These are phyloP conservation scores for Buxus sempervirens DNA, from an alignment of 164 flowering plant genomes.

Conservation along the genomic window DNA sequence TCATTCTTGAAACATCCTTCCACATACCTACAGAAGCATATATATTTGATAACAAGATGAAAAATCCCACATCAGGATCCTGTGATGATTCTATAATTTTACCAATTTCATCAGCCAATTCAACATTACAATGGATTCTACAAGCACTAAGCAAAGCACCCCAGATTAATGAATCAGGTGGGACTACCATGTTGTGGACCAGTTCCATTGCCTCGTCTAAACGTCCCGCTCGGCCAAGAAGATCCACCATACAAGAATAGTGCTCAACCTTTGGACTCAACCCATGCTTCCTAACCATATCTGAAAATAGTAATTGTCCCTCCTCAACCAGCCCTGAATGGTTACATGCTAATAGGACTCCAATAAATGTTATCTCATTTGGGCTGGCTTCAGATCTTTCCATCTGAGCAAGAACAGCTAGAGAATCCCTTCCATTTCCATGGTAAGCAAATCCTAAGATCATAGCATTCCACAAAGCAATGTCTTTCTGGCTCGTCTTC, in stretches of 20 bases:
- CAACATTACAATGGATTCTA: constrained; percentile 15
- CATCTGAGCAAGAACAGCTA: constrained; percentile 17
- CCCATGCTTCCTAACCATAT: constrained; percentile 10
- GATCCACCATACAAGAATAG: constrained; percentile 21
- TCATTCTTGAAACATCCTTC: constrained; percentile 18
- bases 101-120: constrained; percentile 14
- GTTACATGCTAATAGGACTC: constrained; percentile 15
- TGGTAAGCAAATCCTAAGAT: constrained; percentile 15
- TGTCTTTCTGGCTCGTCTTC: constrained; percentile 13
- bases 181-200: constrained; percentile 11
- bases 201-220: constrained; percentile 18
- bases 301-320: constrained; percentile 4
- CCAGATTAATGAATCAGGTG: constrained; percentile 19
- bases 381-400: constrained; percentile 1
- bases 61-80: constrained; percentile 13
- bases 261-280: constrained; percentile 15
- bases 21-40: constrained; percentile 21
- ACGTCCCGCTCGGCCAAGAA: constrained; percentile 20
- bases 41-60: constrained; percentile 14
- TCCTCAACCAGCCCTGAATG: constrained; percentile 18
- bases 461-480: constrained; percentile 21
- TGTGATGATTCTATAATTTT: neutral
- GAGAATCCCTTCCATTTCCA: constrained; percentile 11
- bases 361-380: constrained; percentile 14
- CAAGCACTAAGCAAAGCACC: constrained; percentile 20